A percentile compares a stretch with the other conserved stretches of the same genome.
These are phyloP conservation scores for Pythium volutum DNA, from an alignment of 352 stramenopile genomes.

Conservation along the genomic window DNA sequence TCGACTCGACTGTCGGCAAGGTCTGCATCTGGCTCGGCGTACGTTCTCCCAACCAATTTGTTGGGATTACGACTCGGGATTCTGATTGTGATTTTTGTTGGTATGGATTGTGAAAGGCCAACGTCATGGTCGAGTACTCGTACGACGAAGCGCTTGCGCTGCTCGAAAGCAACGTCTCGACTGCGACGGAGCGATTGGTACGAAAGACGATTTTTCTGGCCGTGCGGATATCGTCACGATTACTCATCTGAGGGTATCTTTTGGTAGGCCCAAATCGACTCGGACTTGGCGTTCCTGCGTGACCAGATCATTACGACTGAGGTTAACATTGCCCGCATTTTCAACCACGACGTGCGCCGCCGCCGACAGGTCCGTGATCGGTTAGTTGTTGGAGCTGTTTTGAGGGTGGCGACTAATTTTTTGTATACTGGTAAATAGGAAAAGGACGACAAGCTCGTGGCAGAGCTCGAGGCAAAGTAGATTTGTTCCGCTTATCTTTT, in stretches of 20 bases:
- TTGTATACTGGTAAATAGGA: slow-evolving; percentile 29
- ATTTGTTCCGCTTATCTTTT: neutral
- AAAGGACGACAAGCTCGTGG: slow-evolving; percentile 61
- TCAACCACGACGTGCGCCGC: slow-evolving; percentile 95
- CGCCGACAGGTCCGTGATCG: slow-evolving; percentile 47
- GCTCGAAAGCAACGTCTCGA: slow-evolving; percentile 75
- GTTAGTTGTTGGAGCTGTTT: neutral
- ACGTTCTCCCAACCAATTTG: too few relatives aligned
- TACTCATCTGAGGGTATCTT: neutral
- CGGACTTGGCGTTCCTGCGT: slow-evolving; percentile 93
- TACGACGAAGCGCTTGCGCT: slow-evolving; percentile 94
- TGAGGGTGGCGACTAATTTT: neutral
- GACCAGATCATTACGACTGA: slow-evolving; percentile 98
- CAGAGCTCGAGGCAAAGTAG: slow-evolving; percentile 68
- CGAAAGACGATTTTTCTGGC: too few relatives aligned
- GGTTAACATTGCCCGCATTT: slow-evolving; percentile 96
- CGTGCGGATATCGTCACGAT: neutral
- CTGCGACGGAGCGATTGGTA: slow-evolving; percentile 71
- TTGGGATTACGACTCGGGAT: too few relatives aligned
- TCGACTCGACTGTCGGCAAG: slow-evolving; percentile 87
- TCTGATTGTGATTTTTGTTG: too few relatives aligned
- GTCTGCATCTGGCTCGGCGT: slow-evolving; percentile 97
- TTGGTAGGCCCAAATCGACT: slow-evolving; percentile 65
- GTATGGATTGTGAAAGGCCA: slow-evolving; percentile 45
- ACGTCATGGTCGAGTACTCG: slow-evolving; percentile 97